These are phyloP conservation scores for Pulveroboletus ravenelii DNA, from an alignment of 768 basidiomycete species.

Conservation along the genomic window DNA sequence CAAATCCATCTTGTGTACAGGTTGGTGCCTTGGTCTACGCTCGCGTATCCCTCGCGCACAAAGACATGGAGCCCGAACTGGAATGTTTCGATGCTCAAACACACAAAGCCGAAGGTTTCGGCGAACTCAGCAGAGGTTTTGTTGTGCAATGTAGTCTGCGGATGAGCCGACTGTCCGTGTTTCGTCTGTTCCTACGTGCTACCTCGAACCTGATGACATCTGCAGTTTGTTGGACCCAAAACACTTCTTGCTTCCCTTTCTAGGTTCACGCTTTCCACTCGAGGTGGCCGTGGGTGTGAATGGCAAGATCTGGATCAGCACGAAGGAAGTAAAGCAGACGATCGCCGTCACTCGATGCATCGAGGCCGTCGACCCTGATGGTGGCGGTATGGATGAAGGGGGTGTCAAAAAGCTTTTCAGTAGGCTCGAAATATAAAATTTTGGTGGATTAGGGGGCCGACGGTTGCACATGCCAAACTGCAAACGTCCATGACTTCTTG, in stretches of 20 bases:
- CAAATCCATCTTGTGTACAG: conserved; percentile 37
- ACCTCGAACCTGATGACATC: conserved; percentile 1
- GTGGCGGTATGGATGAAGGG: conserved; percentile 54
- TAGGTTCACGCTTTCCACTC: conserved; percentile 79
- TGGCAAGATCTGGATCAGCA: conserved; percentile 85
- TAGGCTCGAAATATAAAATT: conserved; percentile 37
- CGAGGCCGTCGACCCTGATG: conserved; percentile 74
- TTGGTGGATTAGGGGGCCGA: neutral
- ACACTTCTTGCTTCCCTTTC: conserved; percentile 75
- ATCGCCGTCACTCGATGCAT: conserved; percentile 78
- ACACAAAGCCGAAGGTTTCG: conserved; percentile 88
- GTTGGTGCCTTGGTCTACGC: conserved; percentile 90
- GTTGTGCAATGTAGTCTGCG: conserved; percentile 75
- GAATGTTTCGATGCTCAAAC: conserved; percentile 96
- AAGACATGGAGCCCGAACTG: conserved; percentile 97
- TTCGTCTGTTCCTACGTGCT: conserved; percentile 2
- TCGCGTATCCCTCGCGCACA: conserved; percentile 87
- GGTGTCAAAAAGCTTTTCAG: conserved; percentile 50
- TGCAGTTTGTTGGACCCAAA: conserved; percentile 72
- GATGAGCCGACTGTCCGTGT: conserved; percentile 76
- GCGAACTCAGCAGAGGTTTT: conserved; percentile 89
- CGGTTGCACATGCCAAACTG: neutral
- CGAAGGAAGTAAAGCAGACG: conserved; percentile 67
- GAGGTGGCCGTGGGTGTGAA: conserved; percentile 90
- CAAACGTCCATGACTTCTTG: neutral